These are phyloP conservation scores for Tilletia indica DNA, from an alignment of 1,284 basidiomycete species.

Conservation along the genomic window DNA sequence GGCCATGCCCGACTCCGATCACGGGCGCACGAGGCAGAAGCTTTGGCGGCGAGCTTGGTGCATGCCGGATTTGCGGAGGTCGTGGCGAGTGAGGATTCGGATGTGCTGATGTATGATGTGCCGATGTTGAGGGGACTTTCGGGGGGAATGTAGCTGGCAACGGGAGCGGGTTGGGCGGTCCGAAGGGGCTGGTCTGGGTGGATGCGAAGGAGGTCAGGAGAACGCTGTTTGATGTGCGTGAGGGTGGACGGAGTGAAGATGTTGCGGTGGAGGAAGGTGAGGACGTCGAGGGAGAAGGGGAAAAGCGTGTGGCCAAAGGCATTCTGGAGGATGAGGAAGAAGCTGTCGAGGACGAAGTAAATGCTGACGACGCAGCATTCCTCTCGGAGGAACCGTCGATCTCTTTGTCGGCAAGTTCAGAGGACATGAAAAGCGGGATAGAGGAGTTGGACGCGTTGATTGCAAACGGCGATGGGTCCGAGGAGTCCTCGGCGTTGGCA, in stretches of 20 bases:
- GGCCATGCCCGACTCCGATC: background rate
- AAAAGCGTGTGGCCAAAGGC: too few species aligned
- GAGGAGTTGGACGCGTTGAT: too few species aligned
- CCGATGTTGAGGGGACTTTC: conserved; percentile 49
- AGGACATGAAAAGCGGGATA: too few species aligned
- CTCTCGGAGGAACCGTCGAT: too few species aligned
- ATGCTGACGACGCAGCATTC: too few species aligned
- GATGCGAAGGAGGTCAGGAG: conserved; percentile 33
- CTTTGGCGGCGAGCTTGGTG: conserved; percentile 51
- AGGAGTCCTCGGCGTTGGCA: background rate
- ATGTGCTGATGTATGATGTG: conserved; percentile 53
- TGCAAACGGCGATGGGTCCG: background rate
- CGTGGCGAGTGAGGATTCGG: conserved; percentile 56
- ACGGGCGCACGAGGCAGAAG: conserved; percentile 54
- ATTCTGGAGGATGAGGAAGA: background rate
- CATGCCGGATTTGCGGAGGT: conserved; percentile 46
- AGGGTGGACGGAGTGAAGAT: too few species aligned
- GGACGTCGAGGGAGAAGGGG: too few species aligned
- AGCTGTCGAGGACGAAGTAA: background rate
- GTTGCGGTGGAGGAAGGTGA: too few species aligned
- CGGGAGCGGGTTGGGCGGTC: background rate
- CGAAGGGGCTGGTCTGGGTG: conserved; percentile 39
- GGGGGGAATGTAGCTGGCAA: conserved; percentile 24
- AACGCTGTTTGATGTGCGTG: conserved; percentile 29
- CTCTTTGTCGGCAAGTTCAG: too few species aligned